Percentiles rank a stretch among this genome's conserved stretches.
These are phyloP conservation scores for Aspergillus pseudoterreus DNA, from an alignment of 2,329 filamentous ascomycete species.

Conservation along the genomic window DNA sequence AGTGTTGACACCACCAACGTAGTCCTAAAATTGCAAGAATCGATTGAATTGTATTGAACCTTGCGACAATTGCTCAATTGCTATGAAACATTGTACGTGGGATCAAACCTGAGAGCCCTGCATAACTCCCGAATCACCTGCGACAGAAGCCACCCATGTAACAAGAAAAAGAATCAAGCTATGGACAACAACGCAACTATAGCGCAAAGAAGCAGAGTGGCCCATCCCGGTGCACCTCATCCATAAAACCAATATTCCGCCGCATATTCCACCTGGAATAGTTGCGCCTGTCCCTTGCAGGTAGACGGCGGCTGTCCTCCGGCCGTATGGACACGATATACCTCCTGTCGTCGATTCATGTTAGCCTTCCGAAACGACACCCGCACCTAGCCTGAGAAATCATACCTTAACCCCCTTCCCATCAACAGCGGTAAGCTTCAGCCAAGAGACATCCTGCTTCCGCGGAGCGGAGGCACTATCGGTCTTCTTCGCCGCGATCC, in stretches of 20 bases:
- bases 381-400: background rate
- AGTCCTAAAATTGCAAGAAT: too few relatives aligned
- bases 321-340: conserved; percentile 40
- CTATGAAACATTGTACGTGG: too few relatives aligned
- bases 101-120: too few relatives aligned
- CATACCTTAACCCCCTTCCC: conserved; percentile 30
- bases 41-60: too few relatives aligned
- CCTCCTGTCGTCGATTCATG: conserved; percentile 26
- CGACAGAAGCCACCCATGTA: too few relatives aligned
- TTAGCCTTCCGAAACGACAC: background rate
- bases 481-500: conserved; percentile 24
- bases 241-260: conserved; percentile 45
- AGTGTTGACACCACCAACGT: too few relatives aligned
- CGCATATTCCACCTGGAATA: conserved; percentile 36
- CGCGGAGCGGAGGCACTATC: conserved; percentile 26
- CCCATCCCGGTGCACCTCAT: conserved; percentile 9
- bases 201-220: background rate
- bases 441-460: conserved; percentile 29
- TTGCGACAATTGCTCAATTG: too few relatives aligned
- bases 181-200: background rate
- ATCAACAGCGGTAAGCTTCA: conserved; percentile 26
- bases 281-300: conserved; percentile 28
- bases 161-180: background rate
- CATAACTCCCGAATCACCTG: too few relatives aligned
- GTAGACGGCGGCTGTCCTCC: conserved; percentile 32